Evolutionary conservation across 2,329 filamentous ascomycete species (phyloP), one percentile per base, ranked within the genome.

Genomic region (Penicillium sclerotiorum): DNA sequence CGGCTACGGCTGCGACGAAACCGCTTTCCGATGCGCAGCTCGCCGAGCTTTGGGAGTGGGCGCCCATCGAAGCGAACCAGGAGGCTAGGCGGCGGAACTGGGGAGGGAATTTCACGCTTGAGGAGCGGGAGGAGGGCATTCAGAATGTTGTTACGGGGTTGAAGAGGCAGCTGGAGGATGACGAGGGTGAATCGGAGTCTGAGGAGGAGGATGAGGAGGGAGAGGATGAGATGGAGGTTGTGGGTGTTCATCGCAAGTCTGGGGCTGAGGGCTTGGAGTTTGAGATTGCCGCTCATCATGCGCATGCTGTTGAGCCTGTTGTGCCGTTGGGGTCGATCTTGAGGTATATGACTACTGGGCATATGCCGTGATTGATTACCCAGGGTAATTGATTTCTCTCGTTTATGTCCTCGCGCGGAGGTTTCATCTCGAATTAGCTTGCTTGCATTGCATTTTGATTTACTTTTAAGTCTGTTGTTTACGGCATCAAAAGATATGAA

Each of bases 71-170:
- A 48, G 77, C 74, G 36, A 78, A 78, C 38, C 63, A 68, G 56
- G 70, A 72, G 59, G 76, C 70, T 42, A 64, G 73, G 55, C 66
- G 69, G 58, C 67, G 74, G 68, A 75, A 83, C 56, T 81, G 77
- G 60, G 74, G 76, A n/a, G 85, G 88, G 48, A 78, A 85, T 49
- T 94, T 85, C 67, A 93, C 88, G 2, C 75, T 82, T 3, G 85
- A 86, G 60, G 90, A 94, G 74, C 79, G 81, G 44, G 83, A 81
- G 50, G 64, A 67, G 50, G 89, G 89, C 6, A 69, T 87, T 9
- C 81, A 88, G 62, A 86, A 83, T 59, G 86, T 92, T 38, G 79
- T 85, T 30, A 93, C 89, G 0, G 89, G 89, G 0, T 68, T 94
- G 64, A 79, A 70, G 64, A 78, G 82, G 58, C 76, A 71, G 49